Evolutionary conservation across 129 eudicot genomes (phyloP).

Genomic region (Mikania micrantha): DNA sequence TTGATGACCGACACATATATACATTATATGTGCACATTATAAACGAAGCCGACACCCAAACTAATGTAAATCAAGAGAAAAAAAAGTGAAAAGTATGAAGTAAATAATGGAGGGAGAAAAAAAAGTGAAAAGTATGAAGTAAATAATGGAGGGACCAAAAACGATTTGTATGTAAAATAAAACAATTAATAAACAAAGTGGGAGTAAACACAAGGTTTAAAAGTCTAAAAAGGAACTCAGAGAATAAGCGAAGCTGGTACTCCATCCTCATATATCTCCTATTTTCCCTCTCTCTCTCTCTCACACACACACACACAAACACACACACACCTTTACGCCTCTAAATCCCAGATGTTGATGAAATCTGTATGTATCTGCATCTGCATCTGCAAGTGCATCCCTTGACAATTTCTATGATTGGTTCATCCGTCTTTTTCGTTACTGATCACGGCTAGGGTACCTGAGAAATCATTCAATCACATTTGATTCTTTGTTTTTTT

Average conservation of each 20-base stretch:
- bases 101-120: neutral
- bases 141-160: neutral
- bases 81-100: too few relatives aligned
- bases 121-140: too few relatives aligned
- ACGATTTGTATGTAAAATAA: neutral
- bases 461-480: constrained; percentile 8
- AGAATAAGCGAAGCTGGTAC: constrained; percentile 31
- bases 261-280: constrained; percentile 41
- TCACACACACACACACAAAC: constrained; percentile 5
- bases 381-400: neutral
- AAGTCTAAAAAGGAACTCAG: constrained; percentile 21
- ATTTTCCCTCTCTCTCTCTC: constrained; percentile 20
- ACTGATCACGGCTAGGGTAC: constrained; percentile 51
- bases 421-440: constrained; percentile 34
- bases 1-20: too few relatives aligned
- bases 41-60: too few relatives aligned
- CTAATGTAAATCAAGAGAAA: too few relatives aligned
- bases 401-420: constrained; percentile 35
- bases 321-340: constrained; percentile 21
- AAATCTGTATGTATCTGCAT: constrained; percentile 12
- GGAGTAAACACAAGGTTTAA: constrained; percentile 17
- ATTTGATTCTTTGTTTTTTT: neutral
- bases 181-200: constrained; percentile 22
- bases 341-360: constrained; percentile 8
- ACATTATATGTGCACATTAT: too few relatives aligned